Base-by-base conservation (phyloP, 306 rosid species). In the Vigna mungo region DNA sequence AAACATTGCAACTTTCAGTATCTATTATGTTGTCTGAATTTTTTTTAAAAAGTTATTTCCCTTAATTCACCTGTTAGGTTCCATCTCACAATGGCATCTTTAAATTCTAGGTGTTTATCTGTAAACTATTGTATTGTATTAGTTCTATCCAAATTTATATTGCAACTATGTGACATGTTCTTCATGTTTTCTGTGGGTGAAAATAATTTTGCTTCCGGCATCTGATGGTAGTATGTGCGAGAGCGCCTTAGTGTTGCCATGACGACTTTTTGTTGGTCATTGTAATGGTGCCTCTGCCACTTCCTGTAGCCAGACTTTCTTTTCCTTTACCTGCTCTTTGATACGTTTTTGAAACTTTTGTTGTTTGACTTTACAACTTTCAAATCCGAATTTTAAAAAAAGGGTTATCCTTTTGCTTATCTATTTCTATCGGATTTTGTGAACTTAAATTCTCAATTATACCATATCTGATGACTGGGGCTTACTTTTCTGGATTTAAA, bases 201-300 rank as follows among this genome's bases (percentile, higher is more conserved):
- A 49, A 49, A 18, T 21, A 2, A 2, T 20, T 12, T 65, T 60
- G 21, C 60, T 62, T 52, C 2, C 52, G 39, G 44, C 36, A 52
- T 76, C 32, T 44, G 64, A 71, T 46, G 23, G 48, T 20, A 47
- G 5, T 76, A 70, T 82, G 32, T 53, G 72, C 77, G 21, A 44
- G 72, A 77, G 20, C 46, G 34, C 51, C 55, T n/a, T 63, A 37
- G 9, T 63, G 6, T 34, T 34, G 69, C 48, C 27, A 17, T 4
- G n/a, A 62, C 34, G 23, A 46, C 15, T 15, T 60, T 49, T 48
- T 11, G 13, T 1, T 59, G 20, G 23, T 36, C 65, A 48, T 58
- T 34, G 30, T 41, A 44, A 20, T 9, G 52, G 43, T 53, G 18
- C 30, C 17, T 67, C 16, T 60, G 60, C 36, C 2, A 46, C 66